Base-by-base conservation (phyloP, 106 monocot species). In the Iris macrosiphon region DNA sequence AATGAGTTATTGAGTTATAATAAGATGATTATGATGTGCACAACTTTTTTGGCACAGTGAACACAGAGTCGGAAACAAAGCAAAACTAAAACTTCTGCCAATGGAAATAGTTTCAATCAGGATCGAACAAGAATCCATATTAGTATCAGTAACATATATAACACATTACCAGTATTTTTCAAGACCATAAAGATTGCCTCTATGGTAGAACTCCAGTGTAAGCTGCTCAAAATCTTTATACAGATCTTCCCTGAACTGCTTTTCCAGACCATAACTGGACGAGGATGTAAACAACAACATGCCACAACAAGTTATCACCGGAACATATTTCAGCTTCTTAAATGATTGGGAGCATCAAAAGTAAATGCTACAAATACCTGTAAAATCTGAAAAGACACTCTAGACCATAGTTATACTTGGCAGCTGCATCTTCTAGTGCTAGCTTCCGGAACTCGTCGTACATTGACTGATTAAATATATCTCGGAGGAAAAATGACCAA, bases 361-460 rank as follows among this genome's bases (percentile, higher is more conserved):
- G 1, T 53, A 12, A 12, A 35, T 62, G 2, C 6, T 31, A 7
- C 16, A 12, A 22, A 6, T 29, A 87, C 98, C 98, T 91, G 75
- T 98, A 98, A 60, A 98, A 98, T 72, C 91, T 77, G 87, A 98
- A 98, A 56, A 98, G 91, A 53, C 98, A 91, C 61, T 98, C 98
- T 17, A 98, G 57, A 27, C 98, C 91, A 73, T 98, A 98, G 66
- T 84, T 57, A 60, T 91, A 91, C 0, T 78, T 98, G 25, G 82
- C 82, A 52, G 66, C 75, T 45, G 87, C 82, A 76, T 98, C 98
- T 73, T 98, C 98, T 34, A 87, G 59, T 26, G 98, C 87, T 17
- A 91, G 71, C 59, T 76, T 81, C 14, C 72, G 52, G 23, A 98
- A 91, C 24, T 98, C 87, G 49, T 75, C 52, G 55, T 98, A 98